Evolutionary conservation across 179 eudicot genomes (phyloP), one percentile per base, ranked within the genome.

Genomic region (Vitellaria paradoxa): DNA sequence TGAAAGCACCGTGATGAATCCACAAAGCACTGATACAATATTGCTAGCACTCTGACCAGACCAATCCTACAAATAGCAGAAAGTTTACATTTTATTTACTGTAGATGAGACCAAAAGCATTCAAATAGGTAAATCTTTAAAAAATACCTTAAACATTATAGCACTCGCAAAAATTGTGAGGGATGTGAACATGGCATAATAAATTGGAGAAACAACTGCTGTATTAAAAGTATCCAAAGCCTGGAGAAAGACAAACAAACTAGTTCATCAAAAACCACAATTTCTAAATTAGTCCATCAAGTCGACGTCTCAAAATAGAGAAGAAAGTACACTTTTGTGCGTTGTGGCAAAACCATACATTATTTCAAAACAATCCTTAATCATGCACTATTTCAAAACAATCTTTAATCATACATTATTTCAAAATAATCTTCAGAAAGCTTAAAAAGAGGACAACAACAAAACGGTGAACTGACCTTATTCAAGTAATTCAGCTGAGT

Each of bases 91-190:
- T 17, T 21, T 11, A 75, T 74, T 26, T 23, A 46, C 49, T 75
- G 53, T 64, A 65, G 60, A 77, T 0, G 14, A 55, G 70, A 49
- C 47, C 56, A 77, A 66, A 70, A 66, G 53, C 2, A 47, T 42
- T 56, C 52, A 14, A 50, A 67, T 59, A 46, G 8, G 40, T 68
- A 23, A 21, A 64, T 21, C 15, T 70, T 21, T 37, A 15, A 8
- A 42, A 64, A 65, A 61, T 86, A 92, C 98, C 95, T 93, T 83
- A 87, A 92, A 93, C 98, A 93, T 90, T 68, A 93, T 93, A 61
- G 95, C 91, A 82, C 98, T 94, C 26, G 97, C 98, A 40, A 94
- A 81, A 81, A 94, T 92, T 50, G 98, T 94, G 68, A 94, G 89
- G 52, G 97, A 85, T 74, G 98, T 94, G 85, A 94, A 94, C 85